A percentile compares a stretch with the other conserved stretches of the same genome.
Conservation (phyloP, 495 filamentous ascomycete species). For the Penicillium psychrofluorescens region DNA sequence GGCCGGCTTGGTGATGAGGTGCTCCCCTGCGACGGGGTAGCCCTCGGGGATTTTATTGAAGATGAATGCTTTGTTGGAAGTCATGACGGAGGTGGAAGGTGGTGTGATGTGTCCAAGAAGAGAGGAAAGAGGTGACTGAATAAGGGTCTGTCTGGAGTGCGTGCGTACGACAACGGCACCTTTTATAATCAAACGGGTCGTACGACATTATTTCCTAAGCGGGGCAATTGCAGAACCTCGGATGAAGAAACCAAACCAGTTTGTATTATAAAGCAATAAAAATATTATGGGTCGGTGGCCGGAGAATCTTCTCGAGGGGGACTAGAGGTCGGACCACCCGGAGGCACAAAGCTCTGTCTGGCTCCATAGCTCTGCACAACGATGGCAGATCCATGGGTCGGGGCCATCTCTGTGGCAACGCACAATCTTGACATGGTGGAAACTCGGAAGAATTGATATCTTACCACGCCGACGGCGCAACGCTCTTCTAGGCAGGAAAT, state of each 20-base stretch:
- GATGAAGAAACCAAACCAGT: slow-evolving; percentile 5
- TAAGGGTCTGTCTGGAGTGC: too few species aligned
- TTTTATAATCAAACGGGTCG: slow-evolving; percentile 5
- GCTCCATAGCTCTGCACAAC: neutral
- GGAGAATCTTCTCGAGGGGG: slow-evolving; percentile 27
- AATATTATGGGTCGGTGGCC: slow-evolving; percentile 7
- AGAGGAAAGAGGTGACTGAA: neutral
- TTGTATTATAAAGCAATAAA: slow-evolving; percentile 17
- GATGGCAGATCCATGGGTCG: neutral
- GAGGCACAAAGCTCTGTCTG: neutral
- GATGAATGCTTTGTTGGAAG: slow-evolving; percentile 69
- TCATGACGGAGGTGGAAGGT: slow-evolving; percentile 14
- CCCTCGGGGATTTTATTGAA: slow-evolving; percentile 67
- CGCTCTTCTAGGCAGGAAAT: slow-evolving; percentile 21
- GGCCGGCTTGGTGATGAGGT: slow-evolving; percentile 62
- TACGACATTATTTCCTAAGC: slow-evolving; percentile 1
- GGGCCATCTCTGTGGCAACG: too few species aligned
- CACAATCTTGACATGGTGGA: slow-evolving; percentile 9
- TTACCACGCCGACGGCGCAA: slow-evolving; percentile 14
- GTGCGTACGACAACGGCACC: too few species aligned
- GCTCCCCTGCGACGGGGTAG: slow-evolving; percentile 62
- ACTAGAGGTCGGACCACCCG: neutral
- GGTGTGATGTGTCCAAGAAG: neutral
- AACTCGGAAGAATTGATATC: slow-evolving; percentile 13
- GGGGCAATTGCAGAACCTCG: slow-evolving; percentile 11